Percentiles rank a stretch among this genome's conserved stretches.
Evolutionary conservation across 352 stramenopile genomes (phyloP).

Genomic region (Phytophthora fragariae): DNA sequence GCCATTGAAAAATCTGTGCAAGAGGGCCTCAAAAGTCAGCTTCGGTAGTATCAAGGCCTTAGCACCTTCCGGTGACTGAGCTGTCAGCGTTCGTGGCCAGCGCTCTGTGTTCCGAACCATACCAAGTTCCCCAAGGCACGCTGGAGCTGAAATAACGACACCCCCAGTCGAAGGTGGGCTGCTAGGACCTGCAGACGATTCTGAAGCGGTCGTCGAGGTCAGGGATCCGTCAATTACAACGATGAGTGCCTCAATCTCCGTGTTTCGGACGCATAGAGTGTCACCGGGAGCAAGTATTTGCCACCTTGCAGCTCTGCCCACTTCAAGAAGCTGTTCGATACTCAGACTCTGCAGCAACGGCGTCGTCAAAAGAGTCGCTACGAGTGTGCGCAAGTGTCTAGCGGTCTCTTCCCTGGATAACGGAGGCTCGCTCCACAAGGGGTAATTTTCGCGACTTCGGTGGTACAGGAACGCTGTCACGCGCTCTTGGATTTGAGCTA

Average conservation of each 20-base stretch:
- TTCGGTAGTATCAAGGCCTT: conserved; percentile 45
- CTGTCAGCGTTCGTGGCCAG: conserved; percentile 48
- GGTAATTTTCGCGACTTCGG: conserved; percentile 62
- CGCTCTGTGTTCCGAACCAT: conserved; percentile 53
- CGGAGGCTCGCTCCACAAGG: conserved; percentile 60
- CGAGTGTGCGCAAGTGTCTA: conserved; percentile 43
- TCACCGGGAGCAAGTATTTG: conserved; percentile 31
- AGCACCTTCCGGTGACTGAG: conserved; percentile 17
- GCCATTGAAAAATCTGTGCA: conserved; percentile 51
- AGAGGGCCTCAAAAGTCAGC: conserved; percentile 47
- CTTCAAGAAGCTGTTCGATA: conserved; percentile 66
- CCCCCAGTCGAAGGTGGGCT: background rate
- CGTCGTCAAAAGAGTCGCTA: conserved; percentile 42
- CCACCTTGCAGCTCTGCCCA: conserved; percentile 51
- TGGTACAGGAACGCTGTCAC: conserved; percentile 65
- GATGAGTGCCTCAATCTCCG: conserved; percentile 48
- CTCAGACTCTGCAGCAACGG: conserved; percentile 45
- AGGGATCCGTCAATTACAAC: conserved; percentile 56
- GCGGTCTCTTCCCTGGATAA: conserved; percentile 62
- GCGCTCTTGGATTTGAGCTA: conserved; percentile 59
- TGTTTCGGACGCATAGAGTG: conserved; percentile 33
- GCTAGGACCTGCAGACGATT: background rate
- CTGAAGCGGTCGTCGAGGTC: background rate
- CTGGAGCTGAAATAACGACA: conserved; percentile 19
- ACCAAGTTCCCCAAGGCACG: conserved; percentile 54